Base-by-base conservation (phyloP, 495 filamentous ascomycete genomes). In the Clohesyomyces aquaticus region DNA sequence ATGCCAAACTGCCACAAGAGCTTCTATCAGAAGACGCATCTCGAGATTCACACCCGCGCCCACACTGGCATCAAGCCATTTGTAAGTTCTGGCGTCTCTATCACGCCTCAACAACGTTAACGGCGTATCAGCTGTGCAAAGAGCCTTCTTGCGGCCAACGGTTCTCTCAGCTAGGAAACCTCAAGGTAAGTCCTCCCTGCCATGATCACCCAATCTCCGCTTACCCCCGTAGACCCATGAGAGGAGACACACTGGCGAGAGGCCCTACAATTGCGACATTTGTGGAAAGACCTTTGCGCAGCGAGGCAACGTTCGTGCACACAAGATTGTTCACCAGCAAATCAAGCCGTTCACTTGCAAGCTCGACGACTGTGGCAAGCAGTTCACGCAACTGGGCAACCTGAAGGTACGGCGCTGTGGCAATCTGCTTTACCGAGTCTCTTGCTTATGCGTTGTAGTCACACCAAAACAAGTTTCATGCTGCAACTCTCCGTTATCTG, bases 381-480 rank as follows among this genome's bases (percentile, higher is more conserved):
- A 87, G 21, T 96, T 96, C 70, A 93, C 91, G 0, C 90, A 93
- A 58, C 81, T 93, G 2, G 93, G 93, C 0, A 96, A 96, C 67
- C 79, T 96, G 4, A 96, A 96, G 83, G 90, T 91, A 73, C 49
- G 71, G 41, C 46, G 55, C 57, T 49, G 59, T 62, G 50, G 22
- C 29, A 49, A 41, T 57, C 12, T 53, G 4, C 28, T 35, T 55
- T 54, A 42, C 2, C 0, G 46, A 43, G 12, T 32, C 47, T 28
- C 23, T 21, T n/a, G 19, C 52, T 60, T 14, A 46, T 55, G 16
- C 10, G 23, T 21, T 62, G 60, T 63, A 96, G 91, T 92, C 87
- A 21, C 93, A 98, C 72, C 93, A 96, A 73, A 97, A 98, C 75
- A 91, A 90, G 64, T 98, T 94, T 71, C 93, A 98, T 73, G 79